Base-by-base conservation (phyloP, 257 asterid species). In the Gentiana straminea region DNA sequence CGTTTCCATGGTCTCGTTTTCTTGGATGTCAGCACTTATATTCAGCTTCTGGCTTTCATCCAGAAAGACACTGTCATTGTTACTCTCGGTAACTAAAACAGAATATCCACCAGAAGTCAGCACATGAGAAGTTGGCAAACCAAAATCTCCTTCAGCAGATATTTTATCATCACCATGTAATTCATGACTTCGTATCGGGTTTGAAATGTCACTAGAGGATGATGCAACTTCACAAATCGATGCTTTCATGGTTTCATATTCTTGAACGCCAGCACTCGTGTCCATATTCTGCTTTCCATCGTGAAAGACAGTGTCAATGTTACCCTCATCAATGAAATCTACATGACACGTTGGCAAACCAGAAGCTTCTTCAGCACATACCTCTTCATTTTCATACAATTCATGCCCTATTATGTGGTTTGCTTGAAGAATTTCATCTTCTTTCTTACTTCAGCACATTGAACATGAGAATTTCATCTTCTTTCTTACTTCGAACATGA, bases 391-490 rank as follows among this genome's bases (percentile, higher is more conserved):
- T 10, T 4, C 8, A 3, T 2, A 56, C 64, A 13, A 11, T 33
- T 41, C 46, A 41, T 3, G 46, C 5, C 46, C 3, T 1, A 41
- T 41, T 2, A 4, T 41, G 7, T 4, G 5, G 46, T 41, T 41
- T 41, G 8, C 46, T 41, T 41, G 46, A 41, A 10, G 10, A 41
- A 41, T 64, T n/a, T 65, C 75, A 63, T 41, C 69, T 38, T 71
- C 63, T 54, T 76, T 60, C 41, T 63, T 49, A 32, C 56, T 55
- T 33, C 52, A 34, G 45, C 55, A 37, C 39, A 12, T n/a, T n/a
- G n/a, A n/a, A n/a, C n/a, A n/a, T n/a, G n/a, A 8, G 10, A 41
- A 41, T 64, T n/a, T 65, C 75, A 63, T 41, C 69, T 38, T 71
- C 63, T 54, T 76, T 60, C 41, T 63, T 49, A 32, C 56, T 61